A percentile compares a stretch with the other conserved stretches of the same genome.
Conservation (phyloP, 345 rosid species). For the Pelargonium nanum region DNA sequence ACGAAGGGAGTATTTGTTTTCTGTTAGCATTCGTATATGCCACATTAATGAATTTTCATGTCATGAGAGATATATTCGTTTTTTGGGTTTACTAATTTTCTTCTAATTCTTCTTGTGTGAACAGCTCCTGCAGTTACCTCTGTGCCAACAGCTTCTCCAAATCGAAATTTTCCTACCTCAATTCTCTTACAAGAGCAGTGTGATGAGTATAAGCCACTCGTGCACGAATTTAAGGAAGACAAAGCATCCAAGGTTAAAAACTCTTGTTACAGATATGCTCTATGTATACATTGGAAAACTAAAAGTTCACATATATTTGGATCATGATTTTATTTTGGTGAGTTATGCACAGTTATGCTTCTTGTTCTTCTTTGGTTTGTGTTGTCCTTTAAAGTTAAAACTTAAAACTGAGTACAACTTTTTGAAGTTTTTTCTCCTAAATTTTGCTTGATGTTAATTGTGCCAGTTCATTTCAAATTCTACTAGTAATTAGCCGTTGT, state of each 20-base stretch:
- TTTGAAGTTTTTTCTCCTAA: too few relatives aligned
- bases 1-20: too few relatives aligned
- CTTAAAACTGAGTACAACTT: too few relatives aligned
- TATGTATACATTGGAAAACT: neutral
- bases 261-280: neutral
- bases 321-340: neutral
- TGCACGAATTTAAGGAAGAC: slow-evolving; percentile 42
- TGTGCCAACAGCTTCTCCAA: slow-evolving; percentile 32
- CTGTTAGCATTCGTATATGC: too few relatives aligned
- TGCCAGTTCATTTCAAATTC: too few relatives aligned
- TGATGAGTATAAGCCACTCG: slow-evolving; percentile 38
- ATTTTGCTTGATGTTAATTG: too few relatives aligned
- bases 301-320: neutral
- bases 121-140: slow-evolving; percentile 38
- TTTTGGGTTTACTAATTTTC: neutral
- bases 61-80: neutral
- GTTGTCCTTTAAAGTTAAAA: too few relatives aligned
- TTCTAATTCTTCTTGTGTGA: slow-evolving; percentile 26
- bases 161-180: slow-evolving; percentile 58
- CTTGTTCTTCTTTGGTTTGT: too few relatives aligned
- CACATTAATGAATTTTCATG: neutral
- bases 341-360: too few relatives aligned
- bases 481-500: too few relatives aligned
- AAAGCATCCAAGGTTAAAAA: slow-evolving; percentile 39
- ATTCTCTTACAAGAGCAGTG: slow-evolving; percentile 68